Base-by-base conservation (phyloP, 2,329 filamentous ascomycete species). In the Chaetomiaceae sp. region DNA sequence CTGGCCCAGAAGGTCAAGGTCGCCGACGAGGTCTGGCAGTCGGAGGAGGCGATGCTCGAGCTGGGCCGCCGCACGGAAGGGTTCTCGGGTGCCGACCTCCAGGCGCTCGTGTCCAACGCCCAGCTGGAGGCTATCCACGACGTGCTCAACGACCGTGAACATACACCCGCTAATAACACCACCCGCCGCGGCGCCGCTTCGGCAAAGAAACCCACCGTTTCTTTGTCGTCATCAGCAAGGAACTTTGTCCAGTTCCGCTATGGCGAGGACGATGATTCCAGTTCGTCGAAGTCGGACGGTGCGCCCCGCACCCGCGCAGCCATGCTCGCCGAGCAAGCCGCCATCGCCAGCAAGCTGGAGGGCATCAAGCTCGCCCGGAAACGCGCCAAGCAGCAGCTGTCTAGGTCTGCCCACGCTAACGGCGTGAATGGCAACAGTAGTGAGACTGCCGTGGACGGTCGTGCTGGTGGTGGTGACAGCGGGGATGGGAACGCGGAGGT, bases 91-190 rank as follows among this genome's bases (percentile, higher is more conserved):
- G 94, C 94, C 1, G 94, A 99, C 72, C 76, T 99, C 3, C 94
- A 99, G 69, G 94, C 92, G 0, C 80, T 99, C 6, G 85, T 97
- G 39, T 96, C 95, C 64, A 99, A 99, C 62, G 91, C 94, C 0
- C 94, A 99, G 68, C 80, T 99, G 6, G 92, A 97, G 72, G 94
- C 94, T 25, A 96, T 99, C 59, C 94, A 99, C 67, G 91, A 96
- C 61, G 84, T 95, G 2, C 80, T 99, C 0, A 86, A 83, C 50
- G 82, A 85, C 63, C 75, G 83, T 39, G 64, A 71, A 37, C 54
- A 61, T 1, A 14, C 48, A 4, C 62, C 64, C 14, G 57, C 61
- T 63, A n/a, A 19, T 17, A 7, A 12, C 31, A 44, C 27, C 38
- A 7, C 11, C 15, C 40, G 66, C 42, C 66, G 66, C 11, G 66